Percentiles rank a stretch among this genome's conserved stretches.
Evolutionary conservation across 2,329 filamentous ascomycete species (phyloP).

Genomic region (Fusarium liriodendri): DNA sequence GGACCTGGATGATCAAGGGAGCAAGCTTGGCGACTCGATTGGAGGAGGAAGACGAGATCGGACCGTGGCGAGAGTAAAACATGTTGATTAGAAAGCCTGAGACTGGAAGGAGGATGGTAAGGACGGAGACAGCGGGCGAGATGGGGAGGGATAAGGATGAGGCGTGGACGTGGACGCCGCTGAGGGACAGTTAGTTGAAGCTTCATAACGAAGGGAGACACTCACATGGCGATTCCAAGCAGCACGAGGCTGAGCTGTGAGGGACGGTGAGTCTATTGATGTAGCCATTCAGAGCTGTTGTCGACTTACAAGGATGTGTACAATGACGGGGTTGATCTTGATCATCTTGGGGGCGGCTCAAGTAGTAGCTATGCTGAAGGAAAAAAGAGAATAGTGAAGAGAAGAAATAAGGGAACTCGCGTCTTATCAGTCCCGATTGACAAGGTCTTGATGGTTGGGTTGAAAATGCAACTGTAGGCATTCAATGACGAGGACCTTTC

Average conservation of each 20-base stretch:
- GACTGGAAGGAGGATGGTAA: constrained; percentile 55
- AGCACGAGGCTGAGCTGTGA: constrained; percentile 46
- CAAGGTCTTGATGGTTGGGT: neutral
- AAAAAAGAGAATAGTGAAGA: neutral
- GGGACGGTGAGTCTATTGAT: neutral
- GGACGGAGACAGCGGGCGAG: constrained; percentile 49
- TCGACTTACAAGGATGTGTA: constrained; percentile 46
- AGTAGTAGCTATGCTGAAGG: neutral
- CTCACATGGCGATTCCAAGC: constrained; percentile 48
- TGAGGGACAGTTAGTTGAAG: constrained; percentile 33
- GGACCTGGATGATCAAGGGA: constrained; percentile 52
- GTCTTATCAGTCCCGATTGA: neutral
- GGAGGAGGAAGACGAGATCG: constrained; percentile 36
- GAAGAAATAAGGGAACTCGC: neutral
- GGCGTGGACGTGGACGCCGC: constrained; percentile 54
- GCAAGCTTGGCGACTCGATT: constrained; percentile 38
- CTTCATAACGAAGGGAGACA: neutral
- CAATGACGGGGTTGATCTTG: constrained; percentile 45
- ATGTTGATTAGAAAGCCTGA: constrained; percentile 51
- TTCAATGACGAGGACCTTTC: constrained; percentile 5
- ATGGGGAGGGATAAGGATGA: constrained; percentile 55
- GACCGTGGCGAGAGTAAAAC: constrained; percentile 49
- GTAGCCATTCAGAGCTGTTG: too few species aligned
- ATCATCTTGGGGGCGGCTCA: constrained; percentile 32
- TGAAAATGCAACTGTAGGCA: neutral